A percentile compares a stretch with the other conserved stretches of the same genome.
Conservation (phyloP, 2,329 filamentous ascomycete species). For the Sordariomycetes sp. region DNA sequence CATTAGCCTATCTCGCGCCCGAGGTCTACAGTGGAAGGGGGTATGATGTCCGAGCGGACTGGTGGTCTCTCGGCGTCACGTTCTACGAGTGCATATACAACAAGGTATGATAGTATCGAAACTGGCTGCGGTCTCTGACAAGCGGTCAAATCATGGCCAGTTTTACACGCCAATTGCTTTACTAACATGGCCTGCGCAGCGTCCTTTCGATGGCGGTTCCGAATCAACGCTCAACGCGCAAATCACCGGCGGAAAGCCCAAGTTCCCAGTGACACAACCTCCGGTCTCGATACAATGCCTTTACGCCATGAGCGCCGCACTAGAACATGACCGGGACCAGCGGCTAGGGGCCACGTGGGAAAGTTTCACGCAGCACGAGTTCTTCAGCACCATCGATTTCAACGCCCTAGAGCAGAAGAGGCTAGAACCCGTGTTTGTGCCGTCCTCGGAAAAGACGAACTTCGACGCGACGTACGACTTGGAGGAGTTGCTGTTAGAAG, state of each 20-base stretch:
- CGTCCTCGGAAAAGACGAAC: slow-evolving; percentile 95
- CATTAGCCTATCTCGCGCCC: slow-evolving; percentile 85
- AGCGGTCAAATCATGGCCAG: not conserved
- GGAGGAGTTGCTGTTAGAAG: slow-evolving; percentile 84
- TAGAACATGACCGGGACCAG: slow-evolving; percentile 67
- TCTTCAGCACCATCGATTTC: slow-evolving; percentile 82
- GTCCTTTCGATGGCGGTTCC: slow-evolving; percentile 84
- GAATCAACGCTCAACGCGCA: slow-evolving; percentile 69
- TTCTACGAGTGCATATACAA: slow-evolving; percentile 99
- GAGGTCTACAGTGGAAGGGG: slow-evolving; percentile 88
- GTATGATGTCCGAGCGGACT: slow-evolving; percentile 84
- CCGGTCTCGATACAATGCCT: slow-evolving; percentile 80
- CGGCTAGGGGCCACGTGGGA: slow-evolving; percentile 81
- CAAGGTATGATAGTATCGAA: slow-evolving; percentile 48
- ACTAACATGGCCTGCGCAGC: slow-evolving; percentile 29
- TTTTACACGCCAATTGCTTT: not conserved
- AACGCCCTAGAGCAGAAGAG: slow-evolving; percentile 72
- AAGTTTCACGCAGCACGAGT: slow-evolving; percentile 75
- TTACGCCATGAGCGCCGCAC: slow-evolving; percentile 71
- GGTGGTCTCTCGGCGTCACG: slow-evolving; percentile 97
- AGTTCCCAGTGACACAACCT: slow-evolving; percentile 84
- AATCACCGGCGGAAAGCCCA: slow-evolving; percentile 70
- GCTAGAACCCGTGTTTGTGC: slow-evolving; percentile 81
- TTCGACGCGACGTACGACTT: slow-evolving; percentile 98
- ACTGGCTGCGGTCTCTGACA: not conserved